Conservation (phyloP, 352 stramenopile genomes). For the Phytophthora cajani region DNA sequence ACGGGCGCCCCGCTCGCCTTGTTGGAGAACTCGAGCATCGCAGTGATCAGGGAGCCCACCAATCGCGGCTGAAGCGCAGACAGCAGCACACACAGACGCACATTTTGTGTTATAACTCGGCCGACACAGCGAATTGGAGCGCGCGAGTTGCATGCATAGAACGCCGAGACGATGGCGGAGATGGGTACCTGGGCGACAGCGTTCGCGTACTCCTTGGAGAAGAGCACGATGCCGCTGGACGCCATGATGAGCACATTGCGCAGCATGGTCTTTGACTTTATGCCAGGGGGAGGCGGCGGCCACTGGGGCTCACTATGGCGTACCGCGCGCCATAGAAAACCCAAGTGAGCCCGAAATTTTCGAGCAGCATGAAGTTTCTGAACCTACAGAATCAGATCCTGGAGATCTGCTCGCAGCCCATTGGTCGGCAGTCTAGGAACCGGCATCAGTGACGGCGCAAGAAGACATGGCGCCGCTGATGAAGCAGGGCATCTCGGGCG, state of each 20-base stretch:
- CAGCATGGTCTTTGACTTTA: conserved; percentile 72
- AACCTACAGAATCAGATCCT: conserved; percentile 21
- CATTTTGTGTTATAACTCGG: conserved; percentile 26
- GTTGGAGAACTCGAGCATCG: conserved; percentile 92
- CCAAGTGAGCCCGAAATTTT: conserved; percentile 19
- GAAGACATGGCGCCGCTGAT: background rate
- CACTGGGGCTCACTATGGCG: conserved; percentile 5
- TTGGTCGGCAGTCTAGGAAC: conserved; percentile 13
- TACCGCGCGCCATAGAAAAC: conserved; percentile 5
- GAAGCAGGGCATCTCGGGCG: conserved; percentile 24
- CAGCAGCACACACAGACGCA: background rate
- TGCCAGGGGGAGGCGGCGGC: conserved; percentile 21
- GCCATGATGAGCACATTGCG: conserved; percentile 94
- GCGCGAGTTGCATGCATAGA: conserved; percentile 10
- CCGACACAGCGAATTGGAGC: conserved; percentile 2
- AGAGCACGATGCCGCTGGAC: conserved; percentile 92
- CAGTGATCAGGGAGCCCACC: conserved; percentile 90
- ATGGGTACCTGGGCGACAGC: conserved; percentile 74
- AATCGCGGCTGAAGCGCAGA: conserved; percentile 71
- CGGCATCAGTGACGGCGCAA: conserved; percentile 23
- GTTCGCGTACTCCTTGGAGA: conserved; percentile 93
- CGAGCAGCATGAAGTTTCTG: conserved; percentile 4
- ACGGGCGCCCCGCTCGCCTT: conserved; percentile 91
- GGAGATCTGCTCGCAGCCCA: conserved; percentile 1
- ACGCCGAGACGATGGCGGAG: background rate